These are phyloP conservation scores for Schizonepeta tenuifolia DNA, from an alignment of 257 asterid genomes.

Conservation along the genomic window DNA sequence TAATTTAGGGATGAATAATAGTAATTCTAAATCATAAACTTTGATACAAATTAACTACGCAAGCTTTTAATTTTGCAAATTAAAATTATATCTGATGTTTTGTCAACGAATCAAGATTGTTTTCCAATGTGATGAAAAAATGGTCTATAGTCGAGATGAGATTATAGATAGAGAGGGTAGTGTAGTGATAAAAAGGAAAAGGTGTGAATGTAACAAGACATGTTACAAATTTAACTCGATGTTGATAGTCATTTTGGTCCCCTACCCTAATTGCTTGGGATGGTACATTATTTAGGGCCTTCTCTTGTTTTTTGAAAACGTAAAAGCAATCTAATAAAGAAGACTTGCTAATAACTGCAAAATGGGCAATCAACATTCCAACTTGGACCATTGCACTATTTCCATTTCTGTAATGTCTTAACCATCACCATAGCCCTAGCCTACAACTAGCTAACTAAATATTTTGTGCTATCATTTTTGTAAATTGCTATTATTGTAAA, in stretches of 20 bases:
- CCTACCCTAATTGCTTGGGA: slow-evolving; percentile 18
- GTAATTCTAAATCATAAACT: too few species aligned
- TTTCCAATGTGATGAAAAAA: too few species aligned
- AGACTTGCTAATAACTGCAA: slow-evolving; percentile 45
- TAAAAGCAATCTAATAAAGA: slow-evolving; percentile 52
- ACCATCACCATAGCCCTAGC: slow-evolving; percentile 49
- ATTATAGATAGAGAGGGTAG: neutral
- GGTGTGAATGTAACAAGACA: neutral
- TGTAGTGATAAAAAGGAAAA: neutral
- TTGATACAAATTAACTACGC: too few species aligned
- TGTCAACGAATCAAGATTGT: too few species aligned
- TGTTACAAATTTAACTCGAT: neutral
- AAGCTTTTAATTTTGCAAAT: too few species aligned
- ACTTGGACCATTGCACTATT: slow-evolving; percentile 43
- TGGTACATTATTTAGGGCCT: slow-evolving; percentile 41
- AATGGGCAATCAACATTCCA: slow-evolving; percentile 43
- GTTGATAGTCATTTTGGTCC: slow-evolving; percentile 34
- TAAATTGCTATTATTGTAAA: too few species aligned
- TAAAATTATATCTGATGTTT: too few species aligned
- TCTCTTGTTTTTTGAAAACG: slow-evolving; percentile 41
- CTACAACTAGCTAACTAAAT: neutral
- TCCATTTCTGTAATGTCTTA: slow-evolving; percentile 46
- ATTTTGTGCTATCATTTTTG: too few species aligned
- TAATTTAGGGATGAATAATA: too few species aligned
- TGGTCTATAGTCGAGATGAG: neutral